A percentile compares a stretch with the other conserved stretches of the same genome.
Conservation (phyloP, 148 eudicot genomes). For the Cornus controversa region DNA sequence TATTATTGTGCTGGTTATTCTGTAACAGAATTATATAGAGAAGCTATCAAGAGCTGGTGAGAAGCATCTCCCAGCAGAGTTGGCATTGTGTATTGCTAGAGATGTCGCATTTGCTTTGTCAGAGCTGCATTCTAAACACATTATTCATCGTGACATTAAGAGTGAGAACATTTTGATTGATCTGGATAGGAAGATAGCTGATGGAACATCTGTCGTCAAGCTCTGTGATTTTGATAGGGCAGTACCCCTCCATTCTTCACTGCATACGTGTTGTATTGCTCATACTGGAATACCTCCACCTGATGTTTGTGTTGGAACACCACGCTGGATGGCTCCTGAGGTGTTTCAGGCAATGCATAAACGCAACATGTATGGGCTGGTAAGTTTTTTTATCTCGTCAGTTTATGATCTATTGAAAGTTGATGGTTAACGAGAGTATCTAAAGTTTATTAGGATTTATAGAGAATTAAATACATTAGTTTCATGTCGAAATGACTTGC, state of each 20-base stretch:
- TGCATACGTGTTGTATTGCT: constrained; percentile 85
- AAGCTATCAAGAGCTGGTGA: constrained; percentile 61
- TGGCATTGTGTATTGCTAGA: constrained; percentile 65
- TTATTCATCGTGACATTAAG: constrained; percentile 93
- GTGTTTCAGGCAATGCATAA: constrained; percentile 66
- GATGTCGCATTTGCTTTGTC: constrained; percentile 75
- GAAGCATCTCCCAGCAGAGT: constrained; percentile 55
- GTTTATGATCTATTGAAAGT: background rate
- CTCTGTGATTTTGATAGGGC: constrained; percentile 92
- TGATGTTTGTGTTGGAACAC: constrained; percentile 87
- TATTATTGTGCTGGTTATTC: background rate
- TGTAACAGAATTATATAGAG: constrained; percentile 61
- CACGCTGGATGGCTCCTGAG: constrained; percentile 99
- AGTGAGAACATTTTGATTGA: constrained; percentile 87
- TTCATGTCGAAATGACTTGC: background rate
- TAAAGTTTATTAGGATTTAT: background rate
- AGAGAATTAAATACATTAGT: background rate
- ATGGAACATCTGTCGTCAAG: constrained; percentile 80
- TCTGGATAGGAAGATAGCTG: constrained; percentile 55
- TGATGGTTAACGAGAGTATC: background rate
- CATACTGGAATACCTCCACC: constrained; percentile 82
- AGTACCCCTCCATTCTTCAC: constrained; percentile 67
- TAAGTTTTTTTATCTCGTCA: constrained; percentile 29
- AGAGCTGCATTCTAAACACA: constrained; percentile 77
- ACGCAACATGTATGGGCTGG: constrained; percentile 69